Evolutionary conservation across 2,329 filamentous ascomycete species (phyloP).

Genomic region (Aspergillus intermedius): DNA sequence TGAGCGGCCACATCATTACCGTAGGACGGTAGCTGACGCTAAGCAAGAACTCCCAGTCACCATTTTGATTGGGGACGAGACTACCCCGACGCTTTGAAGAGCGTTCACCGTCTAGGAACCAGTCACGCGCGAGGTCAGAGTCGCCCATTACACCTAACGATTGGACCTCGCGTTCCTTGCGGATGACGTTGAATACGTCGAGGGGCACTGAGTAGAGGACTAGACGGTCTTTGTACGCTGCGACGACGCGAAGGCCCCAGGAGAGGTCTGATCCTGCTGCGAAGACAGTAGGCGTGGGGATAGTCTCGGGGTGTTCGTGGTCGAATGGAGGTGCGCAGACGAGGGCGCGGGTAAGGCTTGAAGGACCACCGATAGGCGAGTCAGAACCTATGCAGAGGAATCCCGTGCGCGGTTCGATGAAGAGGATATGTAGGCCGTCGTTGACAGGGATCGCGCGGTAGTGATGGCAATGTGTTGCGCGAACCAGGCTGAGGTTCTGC

Average conservation of each 20-base stretch:
- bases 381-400: slow-evolving; percentile 57
- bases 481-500: slow-evolving; percentile 28
- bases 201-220: slow-evolving; percentile 57
- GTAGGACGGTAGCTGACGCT: slow-evolving; percentile 31
- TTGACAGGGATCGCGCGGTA: slow-evolving; percentile 59
- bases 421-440: slow-evolving; percentile 60
- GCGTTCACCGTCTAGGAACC: slow-evolving; percentile 24
- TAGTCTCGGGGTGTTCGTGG: slow-evolving; percentile 6
- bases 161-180: slow-evolving; percentile 28
- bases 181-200: slow-evolving; percentile 45
- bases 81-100: slow-evolving; percentile 23
- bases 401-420: slow-evolving; percentile 54
- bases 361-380: slow-evolving; percentile 52
- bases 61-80: slow-evolving; percentile 28
- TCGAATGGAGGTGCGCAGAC: slow-evolving; percentile 43
- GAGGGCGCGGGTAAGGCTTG: slow-evolving; percentile 54
- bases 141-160: slow-evolving; percentile 28
- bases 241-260: slow-evolving; percentile 54
- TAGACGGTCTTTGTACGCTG: slow-evolving; percentile 47
- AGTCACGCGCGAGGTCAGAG: slow-evolving; percentile 27
- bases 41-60: slow-evolving; percentile 37
- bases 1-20: slow-evolving; percentile 43
- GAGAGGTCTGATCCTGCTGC: slow-evolving; percentile 50
- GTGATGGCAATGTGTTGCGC: slow-evolving; percentile 49
- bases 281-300: slow-evolving; percentile 46